These are phyloP conservation scores for Phialophora tarda DNA, from an alignment of 2,329 filamentous ascomycete genomes.

Conservation along the genomic window DNA sequence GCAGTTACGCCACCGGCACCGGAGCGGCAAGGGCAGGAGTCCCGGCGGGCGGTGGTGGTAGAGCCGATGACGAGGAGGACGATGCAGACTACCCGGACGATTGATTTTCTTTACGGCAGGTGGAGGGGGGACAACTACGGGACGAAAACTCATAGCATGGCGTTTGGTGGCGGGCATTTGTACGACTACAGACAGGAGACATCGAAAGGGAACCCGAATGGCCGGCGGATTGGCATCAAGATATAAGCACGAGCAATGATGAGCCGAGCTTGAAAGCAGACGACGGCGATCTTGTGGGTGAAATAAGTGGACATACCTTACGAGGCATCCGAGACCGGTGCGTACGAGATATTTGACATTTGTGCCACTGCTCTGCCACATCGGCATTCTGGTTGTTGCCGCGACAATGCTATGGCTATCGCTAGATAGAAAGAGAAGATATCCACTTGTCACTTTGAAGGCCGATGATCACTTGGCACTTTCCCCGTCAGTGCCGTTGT, in stretches of 20 bases:
- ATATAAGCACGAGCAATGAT: background rate
- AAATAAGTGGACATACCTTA: background rate
- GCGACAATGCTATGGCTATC: background rate
- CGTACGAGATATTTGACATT: background rate
- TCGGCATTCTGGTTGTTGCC: background rate
- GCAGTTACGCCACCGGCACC: constrained; percentile 40
- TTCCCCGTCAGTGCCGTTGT: no score
- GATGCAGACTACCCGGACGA: constrained; percentile 54
- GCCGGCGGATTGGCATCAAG: background rate
- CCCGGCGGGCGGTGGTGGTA: constrained; percentile 38
- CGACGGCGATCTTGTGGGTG: background rate
- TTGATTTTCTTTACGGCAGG: constrained; percentile 9
- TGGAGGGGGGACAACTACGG: background rate
- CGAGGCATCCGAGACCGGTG: background rate
- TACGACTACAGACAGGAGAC: background rate
- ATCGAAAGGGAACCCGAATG: background rate
- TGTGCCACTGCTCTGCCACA: background rate
- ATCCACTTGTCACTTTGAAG: background rate
- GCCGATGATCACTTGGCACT: background rate
- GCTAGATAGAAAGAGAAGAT: background rate
- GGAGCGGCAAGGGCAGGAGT: constrained; percentile 40
- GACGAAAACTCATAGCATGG: constrained; percentile 1
- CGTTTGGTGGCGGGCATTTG: background rate
- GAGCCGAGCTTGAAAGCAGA: background rate
- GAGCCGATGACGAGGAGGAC: constrained; percentile 44